phyloP scores from a whole-genome alignment of 352 stramenopile species.

The Labyrinthula sp. region DNA sequence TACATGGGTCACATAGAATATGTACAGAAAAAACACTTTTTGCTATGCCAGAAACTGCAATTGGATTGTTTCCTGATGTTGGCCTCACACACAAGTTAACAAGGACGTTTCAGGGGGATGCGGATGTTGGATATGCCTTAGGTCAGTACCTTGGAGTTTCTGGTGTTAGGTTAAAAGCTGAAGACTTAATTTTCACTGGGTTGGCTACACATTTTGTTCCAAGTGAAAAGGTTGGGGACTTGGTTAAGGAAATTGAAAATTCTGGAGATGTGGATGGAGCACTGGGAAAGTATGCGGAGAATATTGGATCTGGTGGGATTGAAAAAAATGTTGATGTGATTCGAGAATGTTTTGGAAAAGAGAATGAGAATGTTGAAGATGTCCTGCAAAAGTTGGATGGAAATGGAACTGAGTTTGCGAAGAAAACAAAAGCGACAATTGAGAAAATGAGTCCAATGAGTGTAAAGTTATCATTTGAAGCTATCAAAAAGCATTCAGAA shows the following conservation, averaged over 20 bases:
- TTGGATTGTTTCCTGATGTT: conserved; percentile 93
- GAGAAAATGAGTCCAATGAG: conserved; percentile 68
- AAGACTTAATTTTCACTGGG: conserved; percentile 65
- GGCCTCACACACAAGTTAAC: conserved; percentile 72
- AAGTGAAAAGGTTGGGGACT: conserved; percentile 54
- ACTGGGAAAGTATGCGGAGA: too few relatives aligned
- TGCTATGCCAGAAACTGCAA: conserved; percentile 93
- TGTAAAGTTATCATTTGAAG: conserved; percentile 72
- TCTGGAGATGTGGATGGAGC: conserved; percentile 7
- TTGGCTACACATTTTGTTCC: conserved; percentile 85
- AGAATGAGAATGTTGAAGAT: too few relatives aligned
- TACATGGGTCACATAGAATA: conserved; percentile 85
- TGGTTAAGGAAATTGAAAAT: conserved; percentile 36
- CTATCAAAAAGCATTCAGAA: conserved; percentile 56
- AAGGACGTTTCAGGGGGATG: conserved; percentile 38
- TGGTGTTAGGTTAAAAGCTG: conserved; percentile 61
- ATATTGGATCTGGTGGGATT: too few relatives aligned
- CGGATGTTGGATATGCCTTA: too few relatives aligned
- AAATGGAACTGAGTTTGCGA: conserved; percentile 48
- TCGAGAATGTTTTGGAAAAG: too few relatives aligned
- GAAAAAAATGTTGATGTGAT: too few relatives aligned
- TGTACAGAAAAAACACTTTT: conserved; percentile 88
- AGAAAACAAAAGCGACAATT: conserved; percentile 53
- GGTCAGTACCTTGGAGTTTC: conserved; percentile 81
- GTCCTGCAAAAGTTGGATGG: too few relatives aligned